phyloP scores from a whole-genome alignment of 495 filamentous ascomycete species.

The Sordaria brevicollis region DNA sequence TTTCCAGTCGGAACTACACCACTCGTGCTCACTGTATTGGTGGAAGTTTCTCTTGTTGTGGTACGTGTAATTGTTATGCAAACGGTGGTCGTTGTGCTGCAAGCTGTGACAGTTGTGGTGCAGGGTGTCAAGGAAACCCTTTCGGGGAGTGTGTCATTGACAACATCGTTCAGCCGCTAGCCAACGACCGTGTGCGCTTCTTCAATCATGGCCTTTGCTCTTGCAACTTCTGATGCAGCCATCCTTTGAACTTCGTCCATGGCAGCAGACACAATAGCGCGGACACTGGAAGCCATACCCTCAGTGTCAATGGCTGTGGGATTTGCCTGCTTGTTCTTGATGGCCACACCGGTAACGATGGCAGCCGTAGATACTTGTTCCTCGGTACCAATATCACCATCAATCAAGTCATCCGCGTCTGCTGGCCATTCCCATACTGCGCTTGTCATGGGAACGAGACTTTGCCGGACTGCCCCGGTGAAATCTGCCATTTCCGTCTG shows the following conservation, averaged over 20 bases:
- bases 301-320: constrained; percentile 2
- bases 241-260: constrained; percentile 8
- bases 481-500: constrained; percentile 6
- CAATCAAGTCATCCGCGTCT: not conserved
- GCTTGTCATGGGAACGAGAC: constrained; percentile 6
- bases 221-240: constrained; percentile 8
- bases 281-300: constrained; percentile 6
- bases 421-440: constrained; percentile 11
- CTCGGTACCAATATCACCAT: not conserved
- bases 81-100: constrained; percentile 7
- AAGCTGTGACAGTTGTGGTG: constrained; percentile 10
- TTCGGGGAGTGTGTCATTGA: constrained; percentile 3
- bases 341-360: not conserved
- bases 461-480: constrained; percentile 11
- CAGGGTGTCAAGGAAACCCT: constrained; percentile 5
- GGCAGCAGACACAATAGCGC: constrained; percentile 11
- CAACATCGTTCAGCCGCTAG: constrained; percentile 6
- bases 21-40: not conserved
- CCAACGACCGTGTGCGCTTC: constrained; percentile 5
- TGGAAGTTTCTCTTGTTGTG: not conserved
- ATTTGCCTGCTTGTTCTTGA: not conserved
- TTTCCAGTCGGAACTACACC: not conserved
- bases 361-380: not conserved
- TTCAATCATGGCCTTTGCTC: constrained; percentile 9
- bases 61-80: constrained; percentile 5